Evolutionary conservation across 768 basidiomycete genomes (phyloP).

Genomic region (Kwoniella heveanensis): DNA sequence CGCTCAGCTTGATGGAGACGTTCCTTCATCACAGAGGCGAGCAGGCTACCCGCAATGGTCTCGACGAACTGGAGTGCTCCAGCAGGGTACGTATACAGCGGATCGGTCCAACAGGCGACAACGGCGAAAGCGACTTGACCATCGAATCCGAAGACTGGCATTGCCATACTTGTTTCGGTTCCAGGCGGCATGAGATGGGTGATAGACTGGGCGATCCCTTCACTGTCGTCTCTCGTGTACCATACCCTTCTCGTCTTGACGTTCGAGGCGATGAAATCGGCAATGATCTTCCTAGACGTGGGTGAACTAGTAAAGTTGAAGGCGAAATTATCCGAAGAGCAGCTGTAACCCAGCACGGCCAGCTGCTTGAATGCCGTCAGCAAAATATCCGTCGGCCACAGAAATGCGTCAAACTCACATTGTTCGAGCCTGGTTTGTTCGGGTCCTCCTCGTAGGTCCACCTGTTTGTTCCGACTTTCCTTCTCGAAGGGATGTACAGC

Average conservation of each 20-base stretch:
- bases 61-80: conserved; percentile 53
- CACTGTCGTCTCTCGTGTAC: conserved; percentile 52
- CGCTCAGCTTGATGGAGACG: conserved; percentile 38
- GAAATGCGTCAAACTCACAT: conserved; percentile 16
- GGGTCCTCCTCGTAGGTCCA: not conserved
- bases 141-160: conserved; percentile 54
- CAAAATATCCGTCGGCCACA: not conserved
- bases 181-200: conserved; percentile 49
- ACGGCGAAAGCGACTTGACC: conserved; percentile 52
- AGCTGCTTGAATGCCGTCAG: conserved; percentile 35
- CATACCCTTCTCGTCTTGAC: conserved; percentile 50
- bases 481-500: conserved; percentile 37
- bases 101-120: conserved; percentile 53
- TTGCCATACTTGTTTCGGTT: conserved; percentile 47
- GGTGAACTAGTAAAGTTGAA: conserved; percentile 49
- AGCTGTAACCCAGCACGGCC: conserved; percentile 45
- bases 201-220: conserved; percentile 45
- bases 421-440: not conserved
- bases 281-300: conserved; percentile 44
- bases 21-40: conserved; percentile 52
- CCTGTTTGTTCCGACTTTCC: conserved; percentile 15
- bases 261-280: conserved; percentile 52
- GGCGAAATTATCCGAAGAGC: conserved; percentile 34
- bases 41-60: conserved; percentile 50
- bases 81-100: conserved; percentile 48